Evolutionary conservation across 148 eudicot genomes (phyloP).

Genomic region (Diospyros kaki): DNA sequence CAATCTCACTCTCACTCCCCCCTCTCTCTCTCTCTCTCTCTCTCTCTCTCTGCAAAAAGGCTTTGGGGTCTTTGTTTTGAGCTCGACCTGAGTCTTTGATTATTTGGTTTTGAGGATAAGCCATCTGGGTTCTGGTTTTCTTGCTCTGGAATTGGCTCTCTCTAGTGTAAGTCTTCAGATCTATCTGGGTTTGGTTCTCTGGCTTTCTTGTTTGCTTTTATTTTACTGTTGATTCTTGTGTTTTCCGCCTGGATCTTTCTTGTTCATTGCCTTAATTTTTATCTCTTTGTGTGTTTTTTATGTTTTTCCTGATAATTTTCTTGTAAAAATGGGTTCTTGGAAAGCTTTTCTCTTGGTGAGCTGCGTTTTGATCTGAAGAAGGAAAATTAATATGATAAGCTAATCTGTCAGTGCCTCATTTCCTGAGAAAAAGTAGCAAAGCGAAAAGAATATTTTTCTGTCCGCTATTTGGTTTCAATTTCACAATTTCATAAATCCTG

Average conservation of each 20-base stretch:
- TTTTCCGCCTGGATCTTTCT: conserved; percentile 2
- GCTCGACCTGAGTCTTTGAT: conserved; percentile 16
- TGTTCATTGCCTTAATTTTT: not conserved
- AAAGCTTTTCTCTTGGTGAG: not conserved
- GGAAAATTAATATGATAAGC: not conserved
- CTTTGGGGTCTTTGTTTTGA: not conserved
- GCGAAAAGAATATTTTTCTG: not conserved
- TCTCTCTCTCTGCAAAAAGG: not conserved
- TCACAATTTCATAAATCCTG: not conserved
- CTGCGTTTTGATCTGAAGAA: not conserved
- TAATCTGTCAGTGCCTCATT: not conserved
- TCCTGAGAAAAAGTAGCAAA: not conserved
- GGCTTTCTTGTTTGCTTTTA: not conserved
- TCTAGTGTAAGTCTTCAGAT: conserved; percentile 9
- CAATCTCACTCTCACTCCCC: conserved; percentile 12
- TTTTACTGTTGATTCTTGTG: not conserved
- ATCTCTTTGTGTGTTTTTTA: not conserved
- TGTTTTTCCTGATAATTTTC: not conserved
- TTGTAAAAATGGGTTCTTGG: not conserved
- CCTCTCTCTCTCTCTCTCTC: not conserved
- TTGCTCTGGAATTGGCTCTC: not conserved
- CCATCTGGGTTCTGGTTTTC: not conserved
- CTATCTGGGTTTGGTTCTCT: not conserved
- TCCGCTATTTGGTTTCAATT: not conserved
- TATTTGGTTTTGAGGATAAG: not conserved